Evolutionary conservation across 176 grass and related monocot genomes (phyloP), one percentile per base, ranked within the genome.

Genomic region (Luzula sylvatica): DNA sequence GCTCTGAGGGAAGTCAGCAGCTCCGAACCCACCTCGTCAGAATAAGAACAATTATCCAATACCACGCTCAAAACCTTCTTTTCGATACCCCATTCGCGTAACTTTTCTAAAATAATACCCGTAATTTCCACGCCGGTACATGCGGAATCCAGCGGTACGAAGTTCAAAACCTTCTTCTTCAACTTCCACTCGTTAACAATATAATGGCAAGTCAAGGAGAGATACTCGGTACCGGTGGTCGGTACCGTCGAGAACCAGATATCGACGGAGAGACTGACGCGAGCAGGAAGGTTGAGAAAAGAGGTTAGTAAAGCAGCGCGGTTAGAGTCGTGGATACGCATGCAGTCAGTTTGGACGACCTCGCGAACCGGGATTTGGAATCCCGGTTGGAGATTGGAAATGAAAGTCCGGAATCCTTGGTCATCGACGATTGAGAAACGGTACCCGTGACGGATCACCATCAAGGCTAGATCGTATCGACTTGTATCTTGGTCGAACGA

Each of bases 401-500:
- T 65, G 35, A 96, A 89, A 46, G 66, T 86, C 42, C 77, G 74
- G 55, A 96, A 96, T n/a, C 92, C 92, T 46, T 46, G 55, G 62
- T 96, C 81, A 71, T 96, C 74, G 17, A 96, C 85, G 14, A 96
- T 86, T 7, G 74, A 79, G 60, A 96, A 89, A 24, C 50, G 92
- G 71, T 96, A 96, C 6, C 92, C 92, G 70, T 96, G 92, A 56
- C 78, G 76, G 2, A 96, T 81, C 55, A 96, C 78, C 92, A 96
- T 96, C 35, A 72, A 74, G 30, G 72, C 78, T 55, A 96, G 78
- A 27, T 96, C 92, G 49, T 56, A 75, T 11, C 85, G 81, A 57
- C 92, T 96, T 27, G 77, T 66, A 39, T 96, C 92, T 53, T 96
- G 92, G 71, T 96, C 81, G 29, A 89, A 96, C 38, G 78, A 81